Evolutionary conservation across 768 basidiomycete genomes (phyloP), one percentile per base, ranked within the genome.

Genomic region (Phanerodontia chrysosporium): DNA sequence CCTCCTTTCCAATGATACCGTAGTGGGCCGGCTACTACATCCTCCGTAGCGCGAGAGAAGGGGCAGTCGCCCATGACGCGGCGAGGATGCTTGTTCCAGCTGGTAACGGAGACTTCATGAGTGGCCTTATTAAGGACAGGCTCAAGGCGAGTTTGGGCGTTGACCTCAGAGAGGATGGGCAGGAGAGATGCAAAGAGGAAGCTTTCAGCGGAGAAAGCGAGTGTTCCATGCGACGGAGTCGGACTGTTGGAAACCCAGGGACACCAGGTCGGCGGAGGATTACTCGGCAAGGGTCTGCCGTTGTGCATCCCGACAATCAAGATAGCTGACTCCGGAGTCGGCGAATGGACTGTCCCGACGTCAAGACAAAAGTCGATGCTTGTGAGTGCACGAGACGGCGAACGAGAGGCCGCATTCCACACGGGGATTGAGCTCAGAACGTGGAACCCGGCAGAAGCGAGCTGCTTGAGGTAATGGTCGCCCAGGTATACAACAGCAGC

Each of bases 361-460:
- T 63, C 59, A 28, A 64, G 55, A 27, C 63, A 62, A 60, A 62
- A 64, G 39, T 22, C 39, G 53, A 54, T 51, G 30, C 52, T 49
- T 0, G 61, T 62, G 39, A 66, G 55, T 13, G 58, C 64, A 29
- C 56, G 58, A 21, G 57, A 44, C 1, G 60, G 63, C 9, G 22
- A 6, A 10, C 27, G 24, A 30, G 45, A 10, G 25, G 21, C 28
- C 2, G 36, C 9, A 9, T 49, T 57, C 62, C 63, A 66, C 35
- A 64, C 46, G 9, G 69, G 69, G 32, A 69, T 57, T n/a, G 64
- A 64, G 54, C 67, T 57, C n/a, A 69, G 52, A 32, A 69, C 58
- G 61, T 68, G 51, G 42, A 63, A 51, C 24, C 67, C 65, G 16
- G 52, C 32, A 4, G 58, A n/a, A 5, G 32, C 45, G 18, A 71